These are phyloP conservation scores for Zostera marina DNA, from an alignment of 116 monocot genomes.

Conservation along the genomic window DNA sequence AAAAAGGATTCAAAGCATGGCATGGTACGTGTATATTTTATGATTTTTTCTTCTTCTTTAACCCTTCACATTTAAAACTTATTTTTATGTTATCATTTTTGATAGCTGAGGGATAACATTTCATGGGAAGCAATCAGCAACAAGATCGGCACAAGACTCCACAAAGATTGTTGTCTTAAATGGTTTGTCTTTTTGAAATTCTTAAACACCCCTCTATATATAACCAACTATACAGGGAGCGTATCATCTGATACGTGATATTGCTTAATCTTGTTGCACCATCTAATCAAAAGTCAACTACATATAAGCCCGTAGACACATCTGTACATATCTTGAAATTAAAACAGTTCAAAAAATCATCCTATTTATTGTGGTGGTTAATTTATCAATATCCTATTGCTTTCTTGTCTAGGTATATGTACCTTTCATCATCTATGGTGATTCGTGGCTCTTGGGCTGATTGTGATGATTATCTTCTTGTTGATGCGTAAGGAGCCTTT, in stretches of 20 bases:
- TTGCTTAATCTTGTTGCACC: too few relatives aligned
- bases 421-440: conserved; percentile 3
- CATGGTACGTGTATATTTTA: not conserved
- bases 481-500: conserved; percentile 2
- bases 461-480: conserved; percentile 9
- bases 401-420: not conserved
- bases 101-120: conserved; percentile 16
- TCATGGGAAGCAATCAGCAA: conserved; percentile 16
- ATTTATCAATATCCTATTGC: not conserved
- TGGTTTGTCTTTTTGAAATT: conserved; percentile 7
- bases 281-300: too few relatives aligned
- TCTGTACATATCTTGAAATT: too few relatives aligned
- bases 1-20: conserved; percentile 11
- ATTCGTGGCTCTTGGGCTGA: conserved; percentile 3
- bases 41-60: not conserved
- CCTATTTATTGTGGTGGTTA: too few relatives aligned
- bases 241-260: too few relatives aligned
- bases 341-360: too few relatives aligned
- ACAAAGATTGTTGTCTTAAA: conserved; percentile 5
- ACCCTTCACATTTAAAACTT: not conserved
- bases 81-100: not conserved
- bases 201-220: not conserved
- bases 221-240: too few relatives aligned
- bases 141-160: conserved; percentile 6
- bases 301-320: too few relatives aligned